Evolutionary conservation across 495 filamentous ascomycete species (phyloP).

Genomic region (Penicillium mononematosum): DNA sequence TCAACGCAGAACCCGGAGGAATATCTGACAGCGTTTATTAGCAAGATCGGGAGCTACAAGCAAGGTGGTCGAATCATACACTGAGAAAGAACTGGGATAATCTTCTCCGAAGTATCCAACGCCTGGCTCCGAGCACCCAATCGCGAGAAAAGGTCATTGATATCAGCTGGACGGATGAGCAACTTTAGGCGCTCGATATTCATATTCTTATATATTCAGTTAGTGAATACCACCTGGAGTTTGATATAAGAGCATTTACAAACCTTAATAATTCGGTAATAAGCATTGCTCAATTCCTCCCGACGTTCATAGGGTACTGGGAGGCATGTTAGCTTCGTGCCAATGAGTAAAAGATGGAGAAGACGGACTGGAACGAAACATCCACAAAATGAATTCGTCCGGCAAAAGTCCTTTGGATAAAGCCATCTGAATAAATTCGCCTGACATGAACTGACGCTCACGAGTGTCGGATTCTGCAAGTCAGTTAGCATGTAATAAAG

Average conservation of each 20-base stretch:
- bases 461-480: constrained; percentile 47
- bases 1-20: background rate
- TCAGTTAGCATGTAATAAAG: constrained; percentile 11
- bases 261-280: constrained; percentile 55
- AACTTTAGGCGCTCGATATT: constrained; percentile 23
- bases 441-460: constrained; percentile 65
- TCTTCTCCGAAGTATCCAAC: constrained; percentile 26
- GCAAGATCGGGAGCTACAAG: background rate
- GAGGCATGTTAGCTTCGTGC: constrained; percentile 15
- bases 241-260: constrained; percentile 7
- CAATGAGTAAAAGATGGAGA: background rate
- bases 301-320: constrained; percentile 58
- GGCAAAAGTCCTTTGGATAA: constrained; percentile 56
- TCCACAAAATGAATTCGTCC: constrained; percentile 71
- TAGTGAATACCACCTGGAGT: background rate
- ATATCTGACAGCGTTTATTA: constrained; percentile 11
- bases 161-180: constrained; percentile 32
- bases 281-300: constrained; percentile 63
- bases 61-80: constrained; percentile 16
- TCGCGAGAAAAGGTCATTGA: constrained; percentile 35
- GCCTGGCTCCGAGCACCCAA: constrained; percentile 35
- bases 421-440: constrained; percentile 51
- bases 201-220: constrained; percentile 19
- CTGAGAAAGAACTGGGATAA: constrained; percentile 27
- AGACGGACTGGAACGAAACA: constrained; percentile 59